phyloP scores from a whole-genome alignment of 345 rosid species.

The Gynandropsis gynandra region DNA sequence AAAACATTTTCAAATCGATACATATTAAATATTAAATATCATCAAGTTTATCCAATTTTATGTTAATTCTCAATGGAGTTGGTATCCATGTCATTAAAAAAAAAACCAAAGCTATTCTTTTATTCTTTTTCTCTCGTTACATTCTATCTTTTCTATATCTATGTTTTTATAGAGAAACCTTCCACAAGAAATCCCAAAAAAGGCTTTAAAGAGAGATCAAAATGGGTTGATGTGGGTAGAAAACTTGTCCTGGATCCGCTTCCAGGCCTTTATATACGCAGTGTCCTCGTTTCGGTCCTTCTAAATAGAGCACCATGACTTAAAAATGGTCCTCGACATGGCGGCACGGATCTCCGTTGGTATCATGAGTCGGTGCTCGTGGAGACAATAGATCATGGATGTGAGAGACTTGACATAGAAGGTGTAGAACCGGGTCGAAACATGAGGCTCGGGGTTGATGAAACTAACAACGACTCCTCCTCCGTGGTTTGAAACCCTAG shows the following conservation, averaged over 20 bases:
- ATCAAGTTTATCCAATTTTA: too few species aligned
- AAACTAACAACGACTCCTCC: slow-evolving; percentile 18
- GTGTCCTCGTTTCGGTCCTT: slow-evolving; percentile 85
- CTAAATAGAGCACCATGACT: slow-evolving; percentile 80
- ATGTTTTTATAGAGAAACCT: too few species aligned
- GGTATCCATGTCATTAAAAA: too few species aligned
- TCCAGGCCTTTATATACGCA: slow-evolving; percentile 77
- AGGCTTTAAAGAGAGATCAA: too few species aligned
- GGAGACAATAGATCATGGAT: slow-evolving; percentile 72
- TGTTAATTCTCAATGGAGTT: too few species aligned
- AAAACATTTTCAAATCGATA: too few species aligned
- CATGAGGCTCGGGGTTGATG: slow-evolving; percentile 60
- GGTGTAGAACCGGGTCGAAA: slow-evolving; percentile 73
- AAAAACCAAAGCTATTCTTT: too few species aligned
- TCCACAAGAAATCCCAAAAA: too few species aligned
- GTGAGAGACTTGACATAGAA: slow-evolving; percentile 71
- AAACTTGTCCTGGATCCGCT: slow-evolving; percentile 79
- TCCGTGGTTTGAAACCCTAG: slow-evolving; percentile 11
- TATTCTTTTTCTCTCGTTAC: too few species aligned
- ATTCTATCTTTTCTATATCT: too few species aligned
- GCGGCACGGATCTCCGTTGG: slow-evolving; percentile 73
- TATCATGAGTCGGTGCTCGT: slow-evolving; percentile 52
- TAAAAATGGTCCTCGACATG: slow-evolving; percentile 48
- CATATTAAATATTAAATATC: too few species aligned
- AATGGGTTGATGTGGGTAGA: slow-evolving; percentile 43